Evolutionary conservation across 139 green algal species (phyloP), one percentile per base, ranked within the genome.

Genomic region (Chlamydomonas applanata): DNA sequence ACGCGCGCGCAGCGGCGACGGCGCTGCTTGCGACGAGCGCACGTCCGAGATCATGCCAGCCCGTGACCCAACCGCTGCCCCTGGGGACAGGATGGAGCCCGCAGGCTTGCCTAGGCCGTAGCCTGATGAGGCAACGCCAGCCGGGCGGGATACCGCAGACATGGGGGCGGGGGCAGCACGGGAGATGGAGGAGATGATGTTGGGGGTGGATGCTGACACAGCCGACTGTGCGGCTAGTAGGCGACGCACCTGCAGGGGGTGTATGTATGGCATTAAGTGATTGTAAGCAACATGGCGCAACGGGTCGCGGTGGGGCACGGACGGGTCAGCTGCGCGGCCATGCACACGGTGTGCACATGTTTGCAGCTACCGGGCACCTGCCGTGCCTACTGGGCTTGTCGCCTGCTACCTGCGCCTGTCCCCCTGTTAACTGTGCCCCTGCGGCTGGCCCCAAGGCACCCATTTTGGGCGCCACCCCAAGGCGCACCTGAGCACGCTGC

Each of bases 401-500:
- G n/a, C n/a, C n/a, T n/a, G n/a, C n/a, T n/a, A n/a, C n/a, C n/a
- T n/a, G n/a, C n/a, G n/a, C n/a, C n/a, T n/a, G n/a, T n/a, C n/a
- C n/a, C n/a, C n/a, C n/a, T n/a, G n/a, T n/a, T n/a, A n/a, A n/a
- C n/a, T n/a, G n/a, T n/a, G n/a, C n/a, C n/a, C 67, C 33, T 45
- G 4, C 69, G 22, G 19, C 69, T 35, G 13, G 2, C 16, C 46
- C 4, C 2, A 35, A 14, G 36, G 27, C 67, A 56, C 14, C 29
- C 1, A n/a, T 9, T n/a, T n/a, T n/a, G n/a, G n/a, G n/a, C n/a
- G n/a, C n/a, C n/a, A n/a, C 24, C 53, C 22, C 25, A 20, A 2
- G 24, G 44, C 77, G 1, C 63, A 91, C 90, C 84, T 94, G 90
- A 0, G 80, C 79, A 19, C 92, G 67, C 81, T 96, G 91, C 32